Evolutionary conservation across 2,329 filamentous ascomycete genomes (phyloP), one percentile per base, ranked within the genome.

Genomic region (Epichloe sylvatica): DNA sequence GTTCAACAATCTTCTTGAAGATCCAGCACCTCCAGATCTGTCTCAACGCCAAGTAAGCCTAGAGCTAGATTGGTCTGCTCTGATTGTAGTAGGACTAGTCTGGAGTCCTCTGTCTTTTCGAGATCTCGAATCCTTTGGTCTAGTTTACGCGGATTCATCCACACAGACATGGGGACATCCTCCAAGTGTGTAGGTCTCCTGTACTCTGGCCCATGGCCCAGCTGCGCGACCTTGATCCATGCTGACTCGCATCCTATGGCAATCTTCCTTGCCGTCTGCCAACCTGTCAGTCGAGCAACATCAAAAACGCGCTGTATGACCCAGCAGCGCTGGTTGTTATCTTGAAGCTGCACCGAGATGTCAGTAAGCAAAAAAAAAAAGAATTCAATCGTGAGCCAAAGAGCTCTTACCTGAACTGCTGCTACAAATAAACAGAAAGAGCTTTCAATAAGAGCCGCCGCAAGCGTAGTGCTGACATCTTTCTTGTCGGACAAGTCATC

Each of bases 361-460:
- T 38, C 23, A 47, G 45, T 33, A 38, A 47, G 25, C 4, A 2
- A n/a, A 15, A 21, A n/a, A 15, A 21, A 3, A 9, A 3, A 9
- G 37, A n/a, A 47, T 23, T 8, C 17, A 17, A 25, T 3, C 2
- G 3, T 6, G 7, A 9, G 15, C 17, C 12, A 11, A 15, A 23
- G 7, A 21, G 37, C 30, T 41, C 57, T 64, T 57, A 82, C 79
- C 70, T 83, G 79, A 11, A 97, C 79, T 4, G 79, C 91, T 1
- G 89, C 84, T 53, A 96, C 88, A 67, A 97, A 96, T 2, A 95
- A 70, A 4, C 83, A 81, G 59, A 96, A 84, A 4, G 81, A 81
- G 57, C 81, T 80, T 65, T 97, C 91, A 51, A 88, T 88, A 21
- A 95, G 75, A 0, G 86, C 86, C 0, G 85, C 85, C 5, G 85